Percentiles rank a stretch among this genome's conserved stretches.
Evolutionary conservation across 768 basidiomycete genomes (phyloP).

Genomic region (Tricholoma furcatifolium): DNA sequence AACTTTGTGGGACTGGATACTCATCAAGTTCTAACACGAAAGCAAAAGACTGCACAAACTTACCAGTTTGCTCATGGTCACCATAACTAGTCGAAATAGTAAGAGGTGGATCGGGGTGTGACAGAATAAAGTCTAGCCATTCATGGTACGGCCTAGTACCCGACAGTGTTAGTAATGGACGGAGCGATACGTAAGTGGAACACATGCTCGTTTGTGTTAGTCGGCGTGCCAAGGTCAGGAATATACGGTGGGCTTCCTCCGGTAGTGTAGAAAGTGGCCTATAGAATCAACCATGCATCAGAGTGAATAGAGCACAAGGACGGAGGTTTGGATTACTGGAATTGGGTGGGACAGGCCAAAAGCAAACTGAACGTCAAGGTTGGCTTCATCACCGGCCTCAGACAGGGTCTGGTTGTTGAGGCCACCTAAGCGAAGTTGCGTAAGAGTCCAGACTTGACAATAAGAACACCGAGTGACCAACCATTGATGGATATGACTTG

Average conservation of each 20-base stretch:
- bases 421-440: slow-evolving; percentile 39
- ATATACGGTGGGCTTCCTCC: slow-evolving; percentile 58
- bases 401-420: slow-evolving; percentile 50
- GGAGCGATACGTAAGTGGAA: background rate
- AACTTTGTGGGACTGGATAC: slow-evolving; percentile 49
- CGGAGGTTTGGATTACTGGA: slow-evolving; percentile 27
- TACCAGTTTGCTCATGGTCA: slow-evolving; percentile 68
- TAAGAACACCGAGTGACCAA: slow-evolving; percentile 19
- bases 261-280: slow-evolving; percentile 58
- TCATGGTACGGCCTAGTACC: slow-evolving; percentile 31
- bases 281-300: slow-evolving; percentile 20
- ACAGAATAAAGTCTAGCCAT: slow-evolving; percentile 59
- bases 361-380: slow-evolving; percentile 63
- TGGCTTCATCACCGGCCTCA: slow-evolving; percentile 60
- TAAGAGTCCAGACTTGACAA: no score
- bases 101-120: slow-evolving; percentile 44
- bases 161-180: background rate
- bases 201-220: slow-evolving; percentile 36
- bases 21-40: background rate
- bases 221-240: slow-evolving; percentile 40
- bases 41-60: background rate
- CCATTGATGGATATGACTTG: slow-evolving; percentile 55
- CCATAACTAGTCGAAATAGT: slow-evolving; percentile 70
- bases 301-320: background rate
- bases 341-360: slow-evolving; percentile 63